A percentile compares a stretch with the other conserved stretches of the same genome.
phyloP scores from a whole-genome alignment of 2,329 filamentous ascomycete species.

The Exophiala phaeomuriformis region DNA sequence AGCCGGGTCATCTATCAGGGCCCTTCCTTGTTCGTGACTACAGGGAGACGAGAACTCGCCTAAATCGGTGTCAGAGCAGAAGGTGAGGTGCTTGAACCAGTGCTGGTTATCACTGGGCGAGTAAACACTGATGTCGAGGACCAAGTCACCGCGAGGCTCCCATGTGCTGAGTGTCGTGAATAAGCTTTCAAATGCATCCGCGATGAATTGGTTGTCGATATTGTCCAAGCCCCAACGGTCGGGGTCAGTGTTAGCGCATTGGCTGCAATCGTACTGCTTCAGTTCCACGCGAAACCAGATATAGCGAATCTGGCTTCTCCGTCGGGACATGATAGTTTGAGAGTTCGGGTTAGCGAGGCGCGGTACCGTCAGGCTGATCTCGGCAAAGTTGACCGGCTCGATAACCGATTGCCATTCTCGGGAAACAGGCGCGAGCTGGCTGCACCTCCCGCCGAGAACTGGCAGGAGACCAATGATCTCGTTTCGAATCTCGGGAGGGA shows the following conservation, averaged over 20 bases:
- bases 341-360: constrained; percentile 6
- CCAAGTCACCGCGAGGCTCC: constrained; percentile 27
- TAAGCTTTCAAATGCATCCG: constrained; percentile 29
- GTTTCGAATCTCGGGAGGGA: constrained; percentile 1
- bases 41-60: background rate
- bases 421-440: constrained; percentile 4
- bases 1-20: background rate
- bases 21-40: constrained; percentile 2
- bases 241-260: background rate
- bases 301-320: constrained; percentile 2
- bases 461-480: constrained; percentile 1
- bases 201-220: constrained; percentile 4
- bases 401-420: constrained; percentile 8
- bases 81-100: constrained; percentile 29
- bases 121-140: constrained; percentile 31
- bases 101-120: constrained; percentile 31
- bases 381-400: constrained; percentile 5
- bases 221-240: background rate
- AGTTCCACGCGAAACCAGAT: constrained; percentile 9
- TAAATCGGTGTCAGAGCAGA: constrained; percentile 25
- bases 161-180: constrained; percentile 30
- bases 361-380: constrained; percentile 5
- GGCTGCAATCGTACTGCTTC: constrained; percentile 5
- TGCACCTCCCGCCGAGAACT: background rate
- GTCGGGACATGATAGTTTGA: constrained; percentile 1